Base-by-base conservation (phyloP, 2,329 filamentous ascomycete species). In the Pseudogymnoascus sp. region DNA sequence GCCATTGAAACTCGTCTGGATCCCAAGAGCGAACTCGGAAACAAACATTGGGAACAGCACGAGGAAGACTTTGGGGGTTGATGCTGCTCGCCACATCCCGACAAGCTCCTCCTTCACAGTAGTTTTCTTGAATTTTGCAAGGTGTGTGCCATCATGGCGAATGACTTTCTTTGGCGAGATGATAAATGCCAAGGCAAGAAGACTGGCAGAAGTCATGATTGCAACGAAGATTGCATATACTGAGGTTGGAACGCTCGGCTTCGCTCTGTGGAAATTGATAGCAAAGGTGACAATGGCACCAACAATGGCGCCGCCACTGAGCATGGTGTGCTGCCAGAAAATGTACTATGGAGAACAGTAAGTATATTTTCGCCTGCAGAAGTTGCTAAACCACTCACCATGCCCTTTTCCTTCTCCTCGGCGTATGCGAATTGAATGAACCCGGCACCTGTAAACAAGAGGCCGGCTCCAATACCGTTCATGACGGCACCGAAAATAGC, bases 81-180 rank as follows among this genome's bases (percentile, higher is more conserved):
- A 59, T 22, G 66, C 46, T 8, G 66, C 63, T 19, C 28, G 2
- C 24, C 33, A 24, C 19, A 67, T 60, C 6, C 66, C 66, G 8
- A 19, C 16, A 7, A 67, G 22, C 53, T 67, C 66, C 22, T 66
- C 61, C 14, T 16, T 16, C 35, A 67, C 40, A 6, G 65, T 60
- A 14, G 62, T 63, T 19, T 59, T 61, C 40, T 66, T 62, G 60
- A 67, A 66, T 10, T 66, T 41, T 3, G 66, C 66, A 19, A 67
- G 61, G 26, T 61, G 56, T 24, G 62, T 62, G 6, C 65, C 65
- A 37, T 67, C 66, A 12, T 40, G 10, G 7, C 66, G 56, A 64
- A 68, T 66, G 37, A 71, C 66, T 33, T 66, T 68, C 40, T 65
- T 66, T 38, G 69, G 70, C 41, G 59, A 64, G 59, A 68, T 64